Percentiles rank a stretch among this genome's conserved stretches.
Conservation (phyloP, 2,329 filamentous ascomycete genomes). For the Colletotrichum filicis region DNA sequence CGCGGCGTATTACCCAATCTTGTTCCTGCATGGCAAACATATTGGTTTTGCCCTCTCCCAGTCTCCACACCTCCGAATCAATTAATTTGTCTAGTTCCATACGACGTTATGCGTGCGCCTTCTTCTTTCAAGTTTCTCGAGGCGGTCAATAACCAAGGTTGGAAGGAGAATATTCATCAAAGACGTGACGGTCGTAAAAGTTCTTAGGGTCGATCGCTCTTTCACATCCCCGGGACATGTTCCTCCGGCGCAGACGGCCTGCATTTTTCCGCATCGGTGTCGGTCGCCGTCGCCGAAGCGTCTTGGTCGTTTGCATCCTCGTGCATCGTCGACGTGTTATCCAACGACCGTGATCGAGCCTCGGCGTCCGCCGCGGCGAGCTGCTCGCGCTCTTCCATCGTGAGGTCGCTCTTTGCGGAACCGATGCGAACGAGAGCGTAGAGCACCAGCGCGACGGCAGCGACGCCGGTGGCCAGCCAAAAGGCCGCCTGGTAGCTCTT, state of each 20-base stretch:
- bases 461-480: slow-evolving; percentile 71
- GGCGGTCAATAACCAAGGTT: neutral
- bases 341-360: neutral
- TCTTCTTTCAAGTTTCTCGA: neutral
- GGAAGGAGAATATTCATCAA: no score
- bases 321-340: neutral
- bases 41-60: neutral
- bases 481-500: slow-evolving; percentile 73
- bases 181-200: no score
- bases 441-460: slow-evolving; percentile 61
- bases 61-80: neutral
- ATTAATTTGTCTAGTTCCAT: neutral
- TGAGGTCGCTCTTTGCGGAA: slow-evolving; percentile 37
- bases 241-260: neutral
- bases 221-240: slow-evolving; percentile 3
- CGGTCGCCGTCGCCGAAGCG: slow-evolving; percentile 16
- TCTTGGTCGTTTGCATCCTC: neutral
- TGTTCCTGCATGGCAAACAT: neutral
- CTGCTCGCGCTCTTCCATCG: slow-evolving; percentile 36
- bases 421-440: slow-evolving; percentile 61
- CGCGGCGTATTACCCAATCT: neutral
- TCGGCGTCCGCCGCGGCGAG: slow-evolving; percentile 25
- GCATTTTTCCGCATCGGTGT: slow-evolving; percentile 19
- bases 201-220: neutral
- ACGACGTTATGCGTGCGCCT: neutral